Base-by-base conservation (phyloP, 2,329 filamentous ascomycete species). In the Blastomyces silverae region DNA sequence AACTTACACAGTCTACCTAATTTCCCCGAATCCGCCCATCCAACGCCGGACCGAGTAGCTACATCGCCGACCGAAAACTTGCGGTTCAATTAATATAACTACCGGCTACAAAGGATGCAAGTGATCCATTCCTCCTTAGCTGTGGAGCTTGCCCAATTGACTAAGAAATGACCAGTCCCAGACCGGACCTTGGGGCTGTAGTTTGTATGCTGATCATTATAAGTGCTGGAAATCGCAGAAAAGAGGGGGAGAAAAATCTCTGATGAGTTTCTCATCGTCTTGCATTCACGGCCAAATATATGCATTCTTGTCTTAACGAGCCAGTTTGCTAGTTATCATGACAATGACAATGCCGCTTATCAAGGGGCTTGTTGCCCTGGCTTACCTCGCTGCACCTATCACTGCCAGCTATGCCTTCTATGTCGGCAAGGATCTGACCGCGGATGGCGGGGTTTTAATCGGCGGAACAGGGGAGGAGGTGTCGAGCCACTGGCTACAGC, bases 391-490 rank as follows among this genome's bases (percentile, higher is more conserved):
- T 31, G 13, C 20, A 5, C 48, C 62, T 22, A 37, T 63, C 25
- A 15, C 50, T 3, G 77, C 77, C n/a, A 81, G 79, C 71, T 80
- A 81, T 69, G 79, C 78, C 17, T 81, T 81, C 70, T 81, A 81
- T 62, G 78, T 81, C 22, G 79, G 80, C 66, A 80, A 79, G 66
- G 73, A 75, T 50, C 75, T 81, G 66, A 81, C 79, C 0, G 70
- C 73, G 17, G 75, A 78, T 66, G 78, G 77, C 39, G 76, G 74
- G 46, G 78, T 81, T 34, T 73, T 81, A 55, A 71, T 81, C 25
- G 79, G 79, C 66, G 79, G 79, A 28, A 81, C 79, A 3, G 79
- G 79, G 56, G 80, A 82, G 66, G 79, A 81, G 67, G 79, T 81
- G 0, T 81, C 79, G 0, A 78, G 76, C 10, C 79, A 81, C 65